Evolutionary conservation across 2,329 filamentous ascomycete genomes (phyloP), one percentile per base, ranked within the genome.

Genomic region (Epichloe gansuensis): DNA sequence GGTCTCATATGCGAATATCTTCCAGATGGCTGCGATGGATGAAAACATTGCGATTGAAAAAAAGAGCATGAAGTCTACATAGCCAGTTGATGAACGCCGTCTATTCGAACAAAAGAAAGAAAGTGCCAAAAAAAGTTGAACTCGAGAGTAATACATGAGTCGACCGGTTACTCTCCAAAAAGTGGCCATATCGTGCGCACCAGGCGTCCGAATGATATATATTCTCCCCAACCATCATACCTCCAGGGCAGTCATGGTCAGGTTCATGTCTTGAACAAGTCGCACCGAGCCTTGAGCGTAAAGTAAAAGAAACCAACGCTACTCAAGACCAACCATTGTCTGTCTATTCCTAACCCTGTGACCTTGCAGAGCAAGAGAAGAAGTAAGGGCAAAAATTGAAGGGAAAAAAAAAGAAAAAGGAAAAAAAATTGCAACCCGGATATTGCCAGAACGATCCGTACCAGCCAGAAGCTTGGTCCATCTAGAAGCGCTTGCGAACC

Each of bases 401-500:
- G 27, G 2, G 6, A 1, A 40, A 40, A 2, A 2, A 41, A n/a
- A 21, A 9, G 3, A 11, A 41, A 17, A n/a, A n/a, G 2, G 3
- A 15, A 41, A n/a, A 3, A 15, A 15, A 41, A 21, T 17, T 43
- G 17, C 41, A 43, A 43, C n/a, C 41, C 17, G 3, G 41, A 23
- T 13, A 43, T 12, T 17, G 23, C 11, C 23, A 12, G 5, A 46
- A n/a, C 7, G 25, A 21, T 45, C 47, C 39, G 21, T 25, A 38
- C 38, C 23, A 23, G 23, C 31, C 39, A 12, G 43, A 41, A 13
- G 17, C 49, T n/a, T 27, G 31, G 31, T 21, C 15, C 34, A 31
- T 27, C 40, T 51, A 53, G 34, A 54, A n/a, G 11, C 52, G 52
- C 49, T 51, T 51, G 23, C 49, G 50, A n/a, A 43, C 35, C 52